Evolutionary conservation across 495 filamentous ascomycete genomes (phyloP), one percentile per base, ranked within the genome.

Genomic region (Echria macrotheca): DNA sequence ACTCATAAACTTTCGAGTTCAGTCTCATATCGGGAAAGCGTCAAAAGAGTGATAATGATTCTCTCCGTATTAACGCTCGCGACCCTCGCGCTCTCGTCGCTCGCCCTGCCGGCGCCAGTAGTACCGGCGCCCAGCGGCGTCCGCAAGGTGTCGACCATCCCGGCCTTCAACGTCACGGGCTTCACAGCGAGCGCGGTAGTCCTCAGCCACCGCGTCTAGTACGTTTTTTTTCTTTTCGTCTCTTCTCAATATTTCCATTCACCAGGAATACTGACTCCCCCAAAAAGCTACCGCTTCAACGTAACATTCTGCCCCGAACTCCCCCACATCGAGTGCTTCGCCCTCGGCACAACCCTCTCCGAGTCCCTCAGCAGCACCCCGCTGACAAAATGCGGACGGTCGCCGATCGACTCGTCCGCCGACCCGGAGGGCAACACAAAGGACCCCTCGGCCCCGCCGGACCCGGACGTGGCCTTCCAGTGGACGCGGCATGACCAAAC

Each of bases 141-240:
- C 25, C 32, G 15, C 31, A 45, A 39, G 2, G 38, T 53, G 10
- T 22, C 29, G 1, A 9, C 24, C 6, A 39, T 64, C 33, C 49
- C 44, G 14, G 18, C 49, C 44, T 60, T 60, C 44, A 26, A 45
- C 7, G 48, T 66, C 26, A 54, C 37, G 21, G 36, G 53, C 17
- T 63, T 65, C 17, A 25, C 44, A 7, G 60, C 62, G 2, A 35
- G 32, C 25, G 60, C 52, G 12, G 32, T 65, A 2, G 36, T 52
- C 4, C 39, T 63, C 19, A 61, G 57, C 51, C 39, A 63, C 46
- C 43, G 55, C 5, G 53, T 49, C 40, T 63, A 49, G 61, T 57
- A 33, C 29, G 29, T 12, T 31, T 14, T 31, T 29, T n/a, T 19
- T 14, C 9, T 37, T 10, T 12, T 10, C 35, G 11, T 35, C 5